phyloP scores from a whole-genome alignment of 2,329 filamentous ascomycete species.

The Colletotrichum sansevieriae region DNA sequence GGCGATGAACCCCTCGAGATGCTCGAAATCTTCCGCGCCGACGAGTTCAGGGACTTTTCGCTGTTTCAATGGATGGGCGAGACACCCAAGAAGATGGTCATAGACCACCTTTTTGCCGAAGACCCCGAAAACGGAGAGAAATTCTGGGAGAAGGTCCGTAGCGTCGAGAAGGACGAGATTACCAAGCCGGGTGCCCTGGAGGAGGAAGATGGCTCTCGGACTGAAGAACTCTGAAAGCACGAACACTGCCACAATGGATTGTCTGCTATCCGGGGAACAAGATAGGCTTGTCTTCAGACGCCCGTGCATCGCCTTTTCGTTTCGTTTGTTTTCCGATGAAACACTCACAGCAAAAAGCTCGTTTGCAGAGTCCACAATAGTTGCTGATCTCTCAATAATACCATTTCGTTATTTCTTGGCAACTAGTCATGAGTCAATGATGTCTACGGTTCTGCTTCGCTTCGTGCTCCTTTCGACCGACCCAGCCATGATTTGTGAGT shows the following conservation, averaged over 20 bases:
- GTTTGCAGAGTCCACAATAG: slow-evolving; percentile 8
- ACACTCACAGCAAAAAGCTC: slow-evolving; percentile 11
- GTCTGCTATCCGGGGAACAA: slow-evolving; percentile 1
- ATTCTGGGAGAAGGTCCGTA: slow-evolving; percentile 73
- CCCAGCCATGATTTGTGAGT: neutral
- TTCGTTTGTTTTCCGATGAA: slow-evolving; percentile 17
- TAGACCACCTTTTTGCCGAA: slow-evolving; percentile 75
- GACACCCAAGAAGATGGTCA: slow-evolving; percentile 75
- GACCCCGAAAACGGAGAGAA: slow-evolving; percentile 71
- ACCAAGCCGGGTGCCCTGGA: slow-evolving; percentile 48
- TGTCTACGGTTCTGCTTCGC: neutral
- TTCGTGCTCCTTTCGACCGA: neutral
- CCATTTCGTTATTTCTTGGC: neutral
- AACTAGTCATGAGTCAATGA: neutral
- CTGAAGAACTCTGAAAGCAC: slow-evolving; percentile 31
- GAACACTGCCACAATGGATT: slow-evolving; percentile 13
- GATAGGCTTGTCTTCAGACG: slow-evolving; percentile 7
- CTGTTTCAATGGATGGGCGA: slow-evolving; percentile 84
- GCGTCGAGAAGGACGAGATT: slow-evolving; percentile 70
- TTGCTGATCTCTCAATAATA: slow-evolving; percentile 22
- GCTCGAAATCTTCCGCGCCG: slow-evolving; percentile 80
- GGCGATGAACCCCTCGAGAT: slow-evolving; percentile 81
- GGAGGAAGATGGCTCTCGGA: neutral
- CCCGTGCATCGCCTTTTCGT: slow-evolving; percentile 11
- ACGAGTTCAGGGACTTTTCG: slow-evolving; percentile 79